Conservation (phyloP, 2,329 filamentous ascomycete species). For the Aspergillus costaricaensis region DNA sequence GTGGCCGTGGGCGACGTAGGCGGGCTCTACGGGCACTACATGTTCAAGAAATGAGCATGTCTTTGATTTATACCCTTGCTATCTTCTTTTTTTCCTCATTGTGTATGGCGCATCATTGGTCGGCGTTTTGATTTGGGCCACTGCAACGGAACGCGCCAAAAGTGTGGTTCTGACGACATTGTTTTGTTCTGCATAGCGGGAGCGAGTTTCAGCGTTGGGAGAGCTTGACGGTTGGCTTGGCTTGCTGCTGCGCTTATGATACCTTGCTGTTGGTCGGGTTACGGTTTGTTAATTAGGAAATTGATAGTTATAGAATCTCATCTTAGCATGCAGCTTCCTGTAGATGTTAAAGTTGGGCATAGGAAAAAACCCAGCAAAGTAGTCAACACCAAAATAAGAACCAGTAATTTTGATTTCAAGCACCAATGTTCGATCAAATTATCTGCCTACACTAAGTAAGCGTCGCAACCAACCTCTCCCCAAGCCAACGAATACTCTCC, state of each 20-base stretch:
- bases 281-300: no score
- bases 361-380: no score
- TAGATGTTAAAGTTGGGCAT: no score
- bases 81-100: conserved; percentile 4
- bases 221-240: conserved; percentile 12
- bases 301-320: no score
- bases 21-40: conserved; percentile 61
- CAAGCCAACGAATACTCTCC: conserved; percentile 53
- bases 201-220: conserved; percentile 19
- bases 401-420: no score
- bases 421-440: no score
- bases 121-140: neutral
- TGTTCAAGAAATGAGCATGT: conserved; percentile 54
- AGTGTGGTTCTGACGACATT: conserved; percentile 12
- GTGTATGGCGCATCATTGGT: neutral
- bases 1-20: conserved; percentile 59
- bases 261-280: conserved; percentile 6
- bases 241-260: conserved; percentile 9
- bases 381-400: no score
- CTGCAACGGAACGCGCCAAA: conserved; percentile 6
- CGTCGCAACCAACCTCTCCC: conserved; percentile 53
- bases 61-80: conserved; percentile 20
- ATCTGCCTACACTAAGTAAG: neutral
- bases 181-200: conserved; percentile 24
- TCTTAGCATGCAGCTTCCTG: no score